phyloP scores from a whole-genome alignment of 2,329 filamentous ascomycete genomes.

The Plectosphaerella sp. region DNA sequence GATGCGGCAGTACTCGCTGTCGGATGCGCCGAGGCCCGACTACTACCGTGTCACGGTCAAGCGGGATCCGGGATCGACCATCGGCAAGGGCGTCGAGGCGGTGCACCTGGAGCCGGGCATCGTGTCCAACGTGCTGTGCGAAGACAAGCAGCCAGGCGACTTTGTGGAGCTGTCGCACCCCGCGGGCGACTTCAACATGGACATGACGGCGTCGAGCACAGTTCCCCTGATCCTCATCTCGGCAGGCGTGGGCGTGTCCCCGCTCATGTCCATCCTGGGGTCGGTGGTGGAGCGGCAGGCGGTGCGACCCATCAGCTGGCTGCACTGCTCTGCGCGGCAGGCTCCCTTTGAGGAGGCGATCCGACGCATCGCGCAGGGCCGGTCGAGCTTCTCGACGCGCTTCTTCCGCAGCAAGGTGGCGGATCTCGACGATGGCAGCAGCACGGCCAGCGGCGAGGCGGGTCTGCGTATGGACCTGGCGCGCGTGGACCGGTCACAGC shows the following conservation, averaged over 20 bases:
- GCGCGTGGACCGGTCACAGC: slow-evolving; percentile 35
- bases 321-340: slow-evolving; percentile 49
- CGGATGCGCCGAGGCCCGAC: slow-evolving; percentile 55
- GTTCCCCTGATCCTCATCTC: slow-evolving; percentile 57
- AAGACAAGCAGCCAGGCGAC: slow-evolving; percentile 57
- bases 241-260: slow-evolving; percentile 56
- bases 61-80: slow-evolving; percentile 47
- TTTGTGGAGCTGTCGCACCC: slow-evolving; percentile 63
- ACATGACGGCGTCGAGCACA: slow-evolving; percentile 30
- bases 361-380: slow-evolving; percentile 34
- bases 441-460: slow-evolving; percentile 38
- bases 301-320: slow-evolving; percentile 49
- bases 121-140: slow-evolving; percentile 67
- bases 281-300: slow-evolving; percentile 40
- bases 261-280: slow-evolving; percentile 57
- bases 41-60: slow-evolving; percentile 71
- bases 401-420: slow-evolving; percentile 47
- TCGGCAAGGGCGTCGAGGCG: slow-evolving; percentile 32
- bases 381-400: slow-evolving; percentile 29
- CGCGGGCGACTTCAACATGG: slow-evolving; percentile 55
- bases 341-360: slow-evolving; percentile 52
- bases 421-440: slow-evolving; percentile 36
- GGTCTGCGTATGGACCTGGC: slow-evolving; percentile 40
- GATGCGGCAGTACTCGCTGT: slow-evolving; percentile 69
- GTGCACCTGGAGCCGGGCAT: slow-evolving; percentile 54